Percentiles rank a stretch among this genome's conserved stretches.
Evolutionary conservation across 2,329 filamentous ascomycete genomes (phyloP).

Genomic region (Aspergillus tubingensis): DNA sequence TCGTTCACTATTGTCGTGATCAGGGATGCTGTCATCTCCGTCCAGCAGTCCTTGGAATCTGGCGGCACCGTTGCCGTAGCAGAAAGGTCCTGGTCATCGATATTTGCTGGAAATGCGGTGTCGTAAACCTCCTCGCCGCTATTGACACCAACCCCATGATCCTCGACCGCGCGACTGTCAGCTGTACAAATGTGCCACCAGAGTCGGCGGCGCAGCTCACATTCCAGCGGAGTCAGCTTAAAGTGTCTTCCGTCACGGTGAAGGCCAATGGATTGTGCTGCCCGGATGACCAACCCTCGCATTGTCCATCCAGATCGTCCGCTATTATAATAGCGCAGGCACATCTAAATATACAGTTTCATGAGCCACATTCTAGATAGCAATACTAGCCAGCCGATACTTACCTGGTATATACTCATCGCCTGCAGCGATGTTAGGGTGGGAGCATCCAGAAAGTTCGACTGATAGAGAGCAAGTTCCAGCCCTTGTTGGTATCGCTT

Average conservation of each 20-base stretch:
- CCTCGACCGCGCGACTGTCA: slow-evolving; percentile 55
- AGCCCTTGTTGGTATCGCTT: slow-evolving; percentile 30
- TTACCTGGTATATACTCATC: slow-evolving; percentile 43
- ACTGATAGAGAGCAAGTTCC: slow-evolving; percentile 43
- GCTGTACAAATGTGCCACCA: slow-evolving; percentile 56
- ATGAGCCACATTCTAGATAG: neutral
- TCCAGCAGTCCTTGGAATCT: slow-evolving; percentile 53
- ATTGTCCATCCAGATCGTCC: slow-evolving; percentile 48
- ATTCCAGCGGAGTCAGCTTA: slow-evolving; percentile 53
- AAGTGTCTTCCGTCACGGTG: slow-evolving; percentile 56
- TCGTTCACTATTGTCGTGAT: slow-evolving; percentile 54
- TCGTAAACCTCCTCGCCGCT: slow-evolving; percentile 51
- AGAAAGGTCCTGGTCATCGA: slow-evolving; percentile 56
- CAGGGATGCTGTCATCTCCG: slow-evolving; percentile 59
- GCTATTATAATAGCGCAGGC: slow-evolving; percentile 25
- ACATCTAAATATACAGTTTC: slow-evolving; percentile 21
- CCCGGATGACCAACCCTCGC: slow-evolving; percentile 54
- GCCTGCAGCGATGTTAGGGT: slow-evolving; percentile 36
- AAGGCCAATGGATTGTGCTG: slow-evolving; percentile 52
- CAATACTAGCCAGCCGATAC: neutral
- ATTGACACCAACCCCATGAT: slow-evolving; percentile 57
- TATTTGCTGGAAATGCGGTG: slow-evolving; percentile 41
- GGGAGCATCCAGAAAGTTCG: slow-evolving; percentile 46
- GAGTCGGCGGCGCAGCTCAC: slow-evolving; percentile 55
- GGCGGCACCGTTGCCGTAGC: slow-evolving; percentile 54